Conservation (phyloP, 192 early-diverging fungal species). For the Coemansia sp. region DNA sequence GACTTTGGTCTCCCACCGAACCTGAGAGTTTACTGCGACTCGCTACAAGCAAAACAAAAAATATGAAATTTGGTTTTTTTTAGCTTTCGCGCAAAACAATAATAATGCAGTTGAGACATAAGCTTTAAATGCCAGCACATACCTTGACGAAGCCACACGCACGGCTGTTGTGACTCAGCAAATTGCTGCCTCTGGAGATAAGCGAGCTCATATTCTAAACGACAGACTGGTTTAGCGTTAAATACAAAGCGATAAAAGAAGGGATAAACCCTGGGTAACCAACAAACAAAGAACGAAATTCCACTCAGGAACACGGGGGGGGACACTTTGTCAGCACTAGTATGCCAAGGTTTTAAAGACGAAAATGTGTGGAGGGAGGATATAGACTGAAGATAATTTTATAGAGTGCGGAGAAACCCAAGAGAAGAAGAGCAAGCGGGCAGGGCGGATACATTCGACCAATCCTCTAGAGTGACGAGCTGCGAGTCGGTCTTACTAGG, state of each 20-base stretch:
- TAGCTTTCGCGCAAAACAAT: neutral
- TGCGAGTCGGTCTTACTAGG: neutral
- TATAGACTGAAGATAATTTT: neutral
- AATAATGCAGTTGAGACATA: neutral
- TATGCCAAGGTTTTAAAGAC: neutral
- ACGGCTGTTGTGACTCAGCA: neutral
- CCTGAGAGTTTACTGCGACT: conserved; percentile 17
- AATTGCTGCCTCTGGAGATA: conserved; percentile 1
- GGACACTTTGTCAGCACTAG: neutral
- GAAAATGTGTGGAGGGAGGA: neutral
- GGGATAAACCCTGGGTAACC: neutral
- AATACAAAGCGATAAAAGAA: neutral
- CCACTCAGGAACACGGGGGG: neutral
- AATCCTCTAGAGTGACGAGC: conserved; percentile 1
- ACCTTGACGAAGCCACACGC: neutral
- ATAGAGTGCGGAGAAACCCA: neutral
- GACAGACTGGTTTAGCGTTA: neutral
- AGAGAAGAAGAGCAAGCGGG: neutral
- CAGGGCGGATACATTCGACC: neutral
- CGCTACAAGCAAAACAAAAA: conserved; percentile 17
- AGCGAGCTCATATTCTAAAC: conserved; percentile 10
- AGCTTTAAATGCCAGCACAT: neutral
- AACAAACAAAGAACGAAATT: neutral
- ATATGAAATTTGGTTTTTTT: neutral
- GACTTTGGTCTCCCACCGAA: conserved; percentile 39